Evolutionary conservation across 2,329 filamentous ascomycete species (phyloP).

Genomic region (Calonectria multiphialidica): DNA sequence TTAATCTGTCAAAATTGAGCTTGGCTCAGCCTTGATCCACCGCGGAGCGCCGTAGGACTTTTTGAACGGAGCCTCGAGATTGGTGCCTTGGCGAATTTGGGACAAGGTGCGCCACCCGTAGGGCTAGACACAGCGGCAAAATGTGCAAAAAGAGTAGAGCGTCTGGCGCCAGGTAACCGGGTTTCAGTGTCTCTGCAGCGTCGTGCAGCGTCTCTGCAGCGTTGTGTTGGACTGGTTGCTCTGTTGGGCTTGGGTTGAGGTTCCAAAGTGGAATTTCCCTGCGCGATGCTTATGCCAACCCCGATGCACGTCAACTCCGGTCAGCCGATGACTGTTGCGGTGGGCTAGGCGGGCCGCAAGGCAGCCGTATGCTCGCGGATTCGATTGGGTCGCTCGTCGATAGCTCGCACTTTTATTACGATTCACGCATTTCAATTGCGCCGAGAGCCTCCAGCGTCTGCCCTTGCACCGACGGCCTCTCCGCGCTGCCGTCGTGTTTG

Average conservation of each 20-base stretch:
- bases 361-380: neutral
- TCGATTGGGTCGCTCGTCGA: neutral
- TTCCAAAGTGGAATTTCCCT: neutral
- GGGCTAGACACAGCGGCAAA: neutral
- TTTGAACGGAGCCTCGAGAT: neutral
- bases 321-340: neutral
- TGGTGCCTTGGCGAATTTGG: neutral
- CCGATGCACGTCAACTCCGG: neutral
- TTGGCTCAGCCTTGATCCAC: neutral
- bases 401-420: neutral
- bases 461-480: neutral
- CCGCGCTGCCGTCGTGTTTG: neutral
- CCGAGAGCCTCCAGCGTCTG: neutral
- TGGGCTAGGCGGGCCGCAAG: neutral
- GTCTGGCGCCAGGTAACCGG: neutral
- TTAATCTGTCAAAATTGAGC: too few species aligned
- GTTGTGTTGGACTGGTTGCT: neutral
- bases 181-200: neutral
- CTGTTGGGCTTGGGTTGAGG: neutral
- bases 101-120: neutral
- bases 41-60: neutral
- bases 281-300: neutral
- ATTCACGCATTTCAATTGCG: neutral
- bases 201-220: too few species aligned
- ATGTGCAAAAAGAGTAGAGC: neutral